A percentile compares a stretch with the other conserved stretches of the same genome.
phyloP scores from a whole-genome alignment of 2,329 filamentous ascomycete species.

The Fusarium tupiense region DNA sequence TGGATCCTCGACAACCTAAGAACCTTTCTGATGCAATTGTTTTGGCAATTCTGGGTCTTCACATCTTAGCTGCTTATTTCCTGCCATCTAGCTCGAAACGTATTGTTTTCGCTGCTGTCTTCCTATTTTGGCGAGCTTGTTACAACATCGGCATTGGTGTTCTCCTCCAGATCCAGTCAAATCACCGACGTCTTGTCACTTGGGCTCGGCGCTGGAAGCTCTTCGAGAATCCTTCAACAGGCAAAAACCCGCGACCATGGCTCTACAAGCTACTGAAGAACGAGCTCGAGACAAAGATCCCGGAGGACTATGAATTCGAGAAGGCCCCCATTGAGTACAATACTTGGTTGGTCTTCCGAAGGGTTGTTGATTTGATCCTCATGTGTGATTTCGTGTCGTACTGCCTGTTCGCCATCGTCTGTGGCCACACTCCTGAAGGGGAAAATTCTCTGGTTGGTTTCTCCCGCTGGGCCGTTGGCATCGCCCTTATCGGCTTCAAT shows the following conservation, averaged over 20 bases:
- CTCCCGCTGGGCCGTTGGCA: constrained; percentile 81
- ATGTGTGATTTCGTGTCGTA: constrained; percentile 99
- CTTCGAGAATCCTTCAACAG: constrained; percentile 84
- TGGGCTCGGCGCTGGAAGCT: constrained; percentile 89
- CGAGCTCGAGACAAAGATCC: constrained; percentile 95
- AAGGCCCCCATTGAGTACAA: constrained; percentile 97
- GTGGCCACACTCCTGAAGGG: constrained; percentile 76
- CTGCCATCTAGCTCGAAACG: constrained; percentile 76
- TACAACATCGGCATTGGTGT: constrained; percentile 97
- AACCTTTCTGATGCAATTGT: constrained; percentile 88
- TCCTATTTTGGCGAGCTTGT: constrained; percentile 89
- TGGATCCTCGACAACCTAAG: constrained; percentile 94
- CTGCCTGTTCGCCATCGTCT: constrained; percentile 93
- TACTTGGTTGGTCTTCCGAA: constrained; percentile 96
- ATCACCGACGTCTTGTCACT: constrained; percentile 83
- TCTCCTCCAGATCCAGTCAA: constrained; percentile 88
- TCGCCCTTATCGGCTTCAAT: constrained; percentile 88
- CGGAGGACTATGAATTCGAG: constrained; percentile 92
- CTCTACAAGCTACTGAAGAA: constrained; percentile 85
- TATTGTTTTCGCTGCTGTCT: constrained; percentile 82
- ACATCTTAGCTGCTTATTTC: constrained; percentile 77
- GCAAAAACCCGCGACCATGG: constrained; percentile 82
- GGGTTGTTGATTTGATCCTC: constrained; percentile 94
- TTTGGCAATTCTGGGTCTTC: constrained; percentile 77
- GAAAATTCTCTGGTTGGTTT: constrained; percentile 76